Conservation (phyloP, 805 yeast genomes). For the Kodamaea laetipori region DNA sequence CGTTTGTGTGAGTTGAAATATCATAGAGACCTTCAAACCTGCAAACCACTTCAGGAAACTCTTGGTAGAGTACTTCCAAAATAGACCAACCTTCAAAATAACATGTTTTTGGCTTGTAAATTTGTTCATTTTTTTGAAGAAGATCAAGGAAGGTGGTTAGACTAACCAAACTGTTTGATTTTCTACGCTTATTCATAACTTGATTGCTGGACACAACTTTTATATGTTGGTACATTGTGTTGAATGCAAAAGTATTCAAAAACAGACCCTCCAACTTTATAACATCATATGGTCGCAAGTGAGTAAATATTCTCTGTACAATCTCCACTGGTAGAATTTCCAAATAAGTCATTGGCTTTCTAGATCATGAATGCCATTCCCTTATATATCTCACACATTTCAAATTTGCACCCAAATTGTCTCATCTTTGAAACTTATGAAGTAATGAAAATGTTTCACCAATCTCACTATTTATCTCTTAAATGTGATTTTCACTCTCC, state of each 20-base stretch:
- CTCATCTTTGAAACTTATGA: too few relatives aligned
- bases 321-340: not conserved
- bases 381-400: too few relatives aligned
- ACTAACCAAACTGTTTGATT: not conserved
- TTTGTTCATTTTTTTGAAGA: not conserved
- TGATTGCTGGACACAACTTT: not conserved
- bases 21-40: slow-evolving; percentile 1
- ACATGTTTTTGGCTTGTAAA: slow-evolving; percentile 1
- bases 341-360: not conserved
- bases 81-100: not conserved
- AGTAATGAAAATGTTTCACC: too few relatives aligned
- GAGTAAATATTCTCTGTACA: not conserved
- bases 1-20: not conserved
- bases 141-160: not conserved
- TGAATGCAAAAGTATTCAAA: not conserved
- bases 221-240: not conserved
- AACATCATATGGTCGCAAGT: not conserved
- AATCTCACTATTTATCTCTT: too few relatives aligned
- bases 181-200: not conserved
- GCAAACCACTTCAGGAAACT: not conserved
- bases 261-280: not conserved
- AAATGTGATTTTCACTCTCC: not conserved
- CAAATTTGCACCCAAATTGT: not conserved
- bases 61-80: not conserved
- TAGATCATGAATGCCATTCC: too few relatives aligned